Conservation (phyloP, 441 rosid genomes). For the Adansonia grandidieri region DNA sequence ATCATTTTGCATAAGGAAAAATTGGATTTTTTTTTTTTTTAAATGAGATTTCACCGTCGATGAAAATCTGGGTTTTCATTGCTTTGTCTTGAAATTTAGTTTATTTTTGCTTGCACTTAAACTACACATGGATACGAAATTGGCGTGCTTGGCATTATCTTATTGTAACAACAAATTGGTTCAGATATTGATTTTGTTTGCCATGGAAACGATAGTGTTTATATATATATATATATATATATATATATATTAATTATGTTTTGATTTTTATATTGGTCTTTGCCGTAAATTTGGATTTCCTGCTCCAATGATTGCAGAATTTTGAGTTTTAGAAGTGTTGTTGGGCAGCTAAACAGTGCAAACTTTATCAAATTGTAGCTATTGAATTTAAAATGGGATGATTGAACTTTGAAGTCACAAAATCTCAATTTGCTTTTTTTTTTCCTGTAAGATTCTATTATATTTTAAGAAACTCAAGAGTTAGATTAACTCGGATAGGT, state of each 20-base stretch:
- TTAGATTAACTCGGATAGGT: background rate
- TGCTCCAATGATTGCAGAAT: background rate
- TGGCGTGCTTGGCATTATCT: background rate
- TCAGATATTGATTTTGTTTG: background rate
- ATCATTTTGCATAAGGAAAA: background rate
- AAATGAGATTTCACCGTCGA: background rate
- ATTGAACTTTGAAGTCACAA: background rate
- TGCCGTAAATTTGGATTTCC: background rate
- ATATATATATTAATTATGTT: background rate
- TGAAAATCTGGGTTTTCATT: background rate
- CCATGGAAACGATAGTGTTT: background rate
- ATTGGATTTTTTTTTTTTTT: background rate
- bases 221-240: background rate
- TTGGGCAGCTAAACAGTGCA: too few relatives aligned
- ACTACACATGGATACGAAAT: background rate
- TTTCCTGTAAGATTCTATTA: background rate
- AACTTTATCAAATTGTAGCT: too few relatives aligned
- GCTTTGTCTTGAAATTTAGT: background rate
- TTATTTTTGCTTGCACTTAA: background rate
- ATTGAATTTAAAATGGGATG: background rate
- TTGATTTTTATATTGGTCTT: background rate
- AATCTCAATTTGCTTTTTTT: background rate
- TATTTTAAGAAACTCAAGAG: background rate
- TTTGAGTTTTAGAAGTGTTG: background rate
- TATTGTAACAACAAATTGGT: background rate